These are phyloP conservation scores for Epichloe baconii DNA, from an alignment of 2,329 filamentous ascomycete species.

Conservation along the genomic window DNA sequence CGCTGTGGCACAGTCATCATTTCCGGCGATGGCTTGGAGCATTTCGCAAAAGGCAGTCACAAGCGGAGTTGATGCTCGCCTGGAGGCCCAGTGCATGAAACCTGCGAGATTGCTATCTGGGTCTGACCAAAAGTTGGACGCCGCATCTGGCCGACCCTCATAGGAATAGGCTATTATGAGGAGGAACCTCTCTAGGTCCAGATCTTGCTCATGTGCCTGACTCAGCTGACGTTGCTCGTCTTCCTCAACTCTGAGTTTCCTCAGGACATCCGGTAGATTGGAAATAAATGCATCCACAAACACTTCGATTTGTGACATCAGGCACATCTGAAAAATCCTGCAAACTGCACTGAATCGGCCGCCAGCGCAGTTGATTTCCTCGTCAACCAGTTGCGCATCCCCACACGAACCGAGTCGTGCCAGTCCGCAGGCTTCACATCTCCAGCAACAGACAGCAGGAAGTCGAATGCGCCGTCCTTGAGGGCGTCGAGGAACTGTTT, in stretches of 20 bases:
- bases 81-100: conserved; percentile 94
- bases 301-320: conserved; percentile 72
- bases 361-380: conserved; percentile 61
- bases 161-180: conserved; percentile 87
- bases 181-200: conserved; percentile 78
- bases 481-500: conserved; percentile 64
- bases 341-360: conserved; percentile 54
- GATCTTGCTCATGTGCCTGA: conserved; percentile 50
- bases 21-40: conserved; percentile 75
- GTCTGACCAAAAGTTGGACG: conserved; percentile 83
- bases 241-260: conserved; percentile 75
- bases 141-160: conserved; percentile 71
- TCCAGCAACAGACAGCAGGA: conserved; percentile 72
- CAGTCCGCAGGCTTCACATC: conserved; percentile 72
- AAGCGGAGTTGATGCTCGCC: conserved; percentile 85
- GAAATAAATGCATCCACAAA: conserved; percentile 90
- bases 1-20: conserved; percentile 67
- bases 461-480: conserved; percentile 84
- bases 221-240: conserved; percentile 69
- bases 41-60: conserved; percentile 96
- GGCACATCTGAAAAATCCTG: conserved; percentile 52
- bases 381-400: conserved; percentile 70
- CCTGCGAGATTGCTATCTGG: conserved; percentile 86
- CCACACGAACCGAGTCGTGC: conserved; percentile 75
- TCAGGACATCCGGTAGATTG: conserved; percentile 85